Base-by-base conservation (phyloP, 2,329 filamentous ascomycete genomes). In the Chrysoporthe deuterocubensis region DNA sequence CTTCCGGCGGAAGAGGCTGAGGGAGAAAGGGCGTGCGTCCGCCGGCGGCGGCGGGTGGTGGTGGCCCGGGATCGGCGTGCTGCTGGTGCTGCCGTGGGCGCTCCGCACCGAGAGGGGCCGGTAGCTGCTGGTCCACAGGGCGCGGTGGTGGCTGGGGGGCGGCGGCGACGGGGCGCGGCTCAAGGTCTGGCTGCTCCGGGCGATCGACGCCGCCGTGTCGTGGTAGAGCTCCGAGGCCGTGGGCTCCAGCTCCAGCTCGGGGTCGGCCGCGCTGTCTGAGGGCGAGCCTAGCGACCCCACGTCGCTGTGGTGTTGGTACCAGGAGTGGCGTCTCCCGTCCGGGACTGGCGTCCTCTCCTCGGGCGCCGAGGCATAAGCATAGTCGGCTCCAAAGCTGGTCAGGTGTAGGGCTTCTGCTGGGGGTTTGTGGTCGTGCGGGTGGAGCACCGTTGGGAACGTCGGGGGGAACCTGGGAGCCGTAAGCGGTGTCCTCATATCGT, bases 241-340 rank as follows among this genome's bases (percentile, higher is more conserved):
- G 44, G 63, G 63, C 34, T 65, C 46, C 37, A 68, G 60, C 21
- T 70, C 59, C 42, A 62, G 42, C 46, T 63, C 63, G 16, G 54
- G 43, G 6, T 59, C 44, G 54, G 37, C 44, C 13, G 59, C 13
- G 11, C 59, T 54, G 42, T 43, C 50, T 8, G 62, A 65, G 9
- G 58, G 63, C 9, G 62, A 46, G 9, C 5, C 43, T 48, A 43
- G 42, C 5, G 37, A 60, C 3, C 52, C 59, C 7, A 4, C n/a
- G 13, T 40, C 50, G 8, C 40, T 65, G 34, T 43, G 21, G 2
- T 54, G 65, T 14, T 57, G 32, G 18, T 48, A 52, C 56, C 61
- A 56, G n/a, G 57, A 57, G 18, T 62, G 26, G 43, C 21, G 62
- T 13, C 16, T 26, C 6, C 26, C 11, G 3, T 34, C 59, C 50